Evolutionary conservation across 495 filamentous ascomycete species (phyloP).

Genomic region (Melanomma pulvis-pyrius): DNA sequence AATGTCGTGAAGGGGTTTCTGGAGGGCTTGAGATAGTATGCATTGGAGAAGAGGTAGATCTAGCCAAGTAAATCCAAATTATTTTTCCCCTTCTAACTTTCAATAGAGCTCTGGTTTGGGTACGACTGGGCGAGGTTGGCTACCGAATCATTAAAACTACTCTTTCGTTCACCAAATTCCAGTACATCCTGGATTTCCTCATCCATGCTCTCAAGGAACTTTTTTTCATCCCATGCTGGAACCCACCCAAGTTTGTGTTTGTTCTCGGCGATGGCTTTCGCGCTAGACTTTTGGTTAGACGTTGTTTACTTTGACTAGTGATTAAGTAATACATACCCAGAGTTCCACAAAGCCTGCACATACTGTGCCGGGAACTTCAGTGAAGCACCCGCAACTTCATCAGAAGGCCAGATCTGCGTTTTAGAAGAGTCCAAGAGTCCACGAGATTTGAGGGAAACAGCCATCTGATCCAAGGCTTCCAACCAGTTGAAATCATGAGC

Average conservation of each 20-base stretch:
- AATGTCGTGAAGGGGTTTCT: too few species aligned
- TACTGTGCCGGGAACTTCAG: slow-evolving; percentile 39
- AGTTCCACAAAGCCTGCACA: slow-evolving; percentile 39
- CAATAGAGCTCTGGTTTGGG: too few species aligned
- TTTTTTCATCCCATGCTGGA: slow-evolving; percentile 46
- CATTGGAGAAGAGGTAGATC: too few species aligned
- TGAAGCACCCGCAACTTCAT: slow-evolving; percentile 44
- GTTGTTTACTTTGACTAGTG: neutral
- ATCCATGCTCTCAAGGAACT: slow-evolving; percentile 46
- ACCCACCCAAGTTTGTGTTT: slow-evolving; percentile 45
- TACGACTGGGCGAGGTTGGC: too few species aligned
- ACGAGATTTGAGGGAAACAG: slow-evolving; percentile 42
- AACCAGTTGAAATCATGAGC: slow-evolving; percentile 45
- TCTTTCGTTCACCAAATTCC: slow-evolving; percentile 32
- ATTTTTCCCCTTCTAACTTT: too few species aligned
- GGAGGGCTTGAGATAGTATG: too few species aligned
- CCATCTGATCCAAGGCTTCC: slow-evolving; percentile 44
- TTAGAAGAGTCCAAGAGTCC: slow-evolving; percentile 45
- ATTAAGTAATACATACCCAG: neutral
- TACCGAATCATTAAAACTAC: neutral
- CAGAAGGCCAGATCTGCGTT: slow-evolving; percentile 44
- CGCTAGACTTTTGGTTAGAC: slow-evolving; percentile 35
- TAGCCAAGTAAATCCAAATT: too few species aligned
- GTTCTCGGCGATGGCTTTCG: slow-evolving; percentile 43
- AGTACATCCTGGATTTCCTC: slow-evolving; percentile 45